phyloP scores from a whole-genome alignment of 176 grass and related monocot genomes.

The Phyllostachys edulis region DNA sequence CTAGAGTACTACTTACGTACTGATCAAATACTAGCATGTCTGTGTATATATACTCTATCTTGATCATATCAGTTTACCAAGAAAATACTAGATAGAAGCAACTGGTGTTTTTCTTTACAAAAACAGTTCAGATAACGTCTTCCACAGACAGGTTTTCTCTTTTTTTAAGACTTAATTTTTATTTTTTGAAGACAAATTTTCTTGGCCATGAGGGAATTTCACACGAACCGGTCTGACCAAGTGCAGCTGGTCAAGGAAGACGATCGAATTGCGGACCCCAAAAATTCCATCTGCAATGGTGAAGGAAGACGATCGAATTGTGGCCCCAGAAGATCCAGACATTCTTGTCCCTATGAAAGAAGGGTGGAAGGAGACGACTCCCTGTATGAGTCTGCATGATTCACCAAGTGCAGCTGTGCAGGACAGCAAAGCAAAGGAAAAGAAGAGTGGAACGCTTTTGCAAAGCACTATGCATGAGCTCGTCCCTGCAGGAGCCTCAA shows the following conservation, averaged over 20 bases:
- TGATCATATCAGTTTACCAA: neutral
- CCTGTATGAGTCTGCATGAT: slow-evolving; percentile 4
- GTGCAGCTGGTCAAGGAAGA: neutral
- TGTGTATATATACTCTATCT: neutral
- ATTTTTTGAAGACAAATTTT: neutral
- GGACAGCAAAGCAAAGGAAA: slow-evolving; percentile 27
- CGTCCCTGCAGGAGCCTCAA: neutral
- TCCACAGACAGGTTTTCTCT: neutral
- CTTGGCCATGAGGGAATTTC: neutral
- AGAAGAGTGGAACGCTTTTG: slow-evolving; percentile 25
- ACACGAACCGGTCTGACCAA: neutral
- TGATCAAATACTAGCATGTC: neutral
- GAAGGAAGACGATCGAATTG: neutral
- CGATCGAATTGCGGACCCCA: neutral
- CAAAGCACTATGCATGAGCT: slow-evolving; percentile 32
- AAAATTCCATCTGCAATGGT: neutral
- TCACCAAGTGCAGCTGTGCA: slow-evolving; percentile 23
- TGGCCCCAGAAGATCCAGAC: slow-evolving; percentile 1
- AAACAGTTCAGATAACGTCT: neutral
- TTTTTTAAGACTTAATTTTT: neutral
- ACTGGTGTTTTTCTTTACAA: neutral
- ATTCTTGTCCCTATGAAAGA: neutral
- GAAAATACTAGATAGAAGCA: neutral
- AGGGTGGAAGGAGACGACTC: slow-evolving; percentile 20
- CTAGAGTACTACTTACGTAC: neutral